Evolutionary conservation across 148 eudicot genomes (phyloP).

Genomic region (Spergularia marina): DNA sequence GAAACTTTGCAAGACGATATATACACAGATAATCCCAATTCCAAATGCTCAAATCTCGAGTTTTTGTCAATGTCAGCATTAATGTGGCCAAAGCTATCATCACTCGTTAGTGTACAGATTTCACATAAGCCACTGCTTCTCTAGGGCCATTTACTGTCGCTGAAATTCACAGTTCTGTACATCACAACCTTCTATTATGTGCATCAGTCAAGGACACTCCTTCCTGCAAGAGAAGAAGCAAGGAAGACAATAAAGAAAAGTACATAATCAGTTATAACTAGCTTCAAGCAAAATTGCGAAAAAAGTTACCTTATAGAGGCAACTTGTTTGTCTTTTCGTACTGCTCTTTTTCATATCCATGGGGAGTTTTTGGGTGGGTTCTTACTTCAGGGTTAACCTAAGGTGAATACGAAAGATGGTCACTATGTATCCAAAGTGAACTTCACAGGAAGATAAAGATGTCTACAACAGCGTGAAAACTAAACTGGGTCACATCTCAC

Average conservation of each 20-base stretch:
- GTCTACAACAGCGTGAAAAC: background rate
- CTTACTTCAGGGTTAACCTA: constrained; percentile 8
- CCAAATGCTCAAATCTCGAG: background rate
- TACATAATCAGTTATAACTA: background rate
- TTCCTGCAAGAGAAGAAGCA: constrained; percentile 49
- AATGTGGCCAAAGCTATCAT: background rate
- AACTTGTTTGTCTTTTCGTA: constrained; percentile 10
- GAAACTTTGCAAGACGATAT: constrained; percentile 13
- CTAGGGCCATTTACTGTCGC: background rate
- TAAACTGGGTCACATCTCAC: background rate
- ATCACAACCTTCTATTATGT: constrained; percentile 42
- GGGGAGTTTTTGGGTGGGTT: background rate
- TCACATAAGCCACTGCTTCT: background rate
- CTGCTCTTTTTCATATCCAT: constrained; percentile 2
- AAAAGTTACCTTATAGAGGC: constrained; percentile 9
- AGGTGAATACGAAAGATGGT: background rate
- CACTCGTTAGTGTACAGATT: background rate
- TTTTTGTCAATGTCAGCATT: background rate
- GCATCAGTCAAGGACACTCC: constrained; percentile 46
- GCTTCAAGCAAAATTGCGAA: background rate
- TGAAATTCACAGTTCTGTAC: background rate
- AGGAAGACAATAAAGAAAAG: background rate
- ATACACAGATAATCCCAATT: background rate
- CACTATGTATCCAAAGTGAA: background rate
- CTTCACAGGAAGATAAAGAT: too few relatives aligned